Evolutionary conservation across 2,329 filamentous ascomycete species (phyloP), one percentile per base, ranked within the genome.

Genomic region (Ophiostoma novo-ulmi): DNA sequence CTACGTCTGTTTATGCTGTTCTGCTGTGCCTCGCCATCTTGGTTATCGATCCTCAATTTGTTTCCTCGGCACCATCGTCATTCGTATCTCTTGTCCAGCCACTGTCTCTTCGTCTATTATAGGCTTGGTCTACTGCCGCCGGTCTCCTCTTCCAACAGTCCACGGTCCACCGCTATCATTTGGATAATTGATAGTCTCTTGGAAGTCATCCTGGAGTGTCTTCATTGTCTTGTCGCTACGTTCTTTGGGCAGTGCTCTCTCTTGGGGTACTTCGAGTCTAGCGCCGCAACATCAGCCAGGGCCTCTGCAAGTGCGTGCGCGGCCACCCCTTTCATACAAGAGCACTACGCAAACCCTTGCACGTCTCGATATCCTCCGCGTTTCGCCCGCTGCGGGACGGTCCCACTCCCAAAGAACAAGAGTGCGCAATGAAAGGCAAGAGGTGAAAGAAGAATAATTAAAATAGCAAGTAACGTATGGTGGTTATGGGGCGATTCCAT

Each of bases 301-400:
- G 61, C 64, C 26, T 67, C 44, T 61, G 13, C 20, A 26, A 63
- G 61, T 71, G 70, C 70, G 52, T 72, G 69, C 72, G 71, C 65
- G 69, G 69, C 72, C 70, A 58, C 70, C 70, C 67, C 67, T 31
- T 68, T 58, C 63, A 48, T 69, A 68, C 68, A 67, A 65, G 41
- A 36, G 31, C 71, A 70, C 44, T 69, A 70, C 65, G 61, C 64
- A 68, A 65, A 66, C 68, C 70, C 71, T 67, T 69, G 70, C 69
- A 69, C 70, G 63, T 73, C 71, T 71, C 64, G 72, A 71, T 65
- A 67, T 69, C 72, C 71, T 74, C 71, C 73, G 73, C 73, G 73
- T 74, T 74, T 74, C 72, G 72, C 70, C 70, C 65, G 64, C 65
- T 39, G 70, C 73, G 72, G 73, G 65, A 74, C 70, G 41, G 67